phyloP scores from a whole-genome alignment of 306 rosid species.

The Lathyrus aphaca region DNA sequence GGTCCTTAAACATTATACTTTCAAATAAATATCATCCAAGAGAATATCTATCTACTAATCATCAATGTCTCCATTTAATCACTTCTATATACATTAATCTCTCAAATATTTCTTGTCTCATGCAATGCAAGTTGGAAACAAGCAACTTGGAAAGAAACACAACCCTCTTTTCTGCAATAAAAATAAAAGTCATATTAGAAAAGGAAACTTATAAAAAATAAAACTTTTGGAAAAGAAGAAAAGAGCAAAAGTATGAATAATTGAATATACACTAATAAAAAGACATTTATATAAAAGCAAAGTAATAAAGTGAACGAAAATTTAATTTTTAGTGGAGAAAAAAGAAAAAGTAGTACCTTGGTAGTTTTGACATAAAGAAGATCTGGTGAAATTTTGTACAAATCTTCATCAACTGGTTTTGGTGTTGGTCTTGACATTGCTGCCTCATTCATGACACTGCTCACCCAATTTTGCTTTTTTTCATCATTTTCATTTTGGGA shows the following conservation, averaged over 20 bases:
- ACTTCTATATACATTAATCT: constrained; percentile 46
- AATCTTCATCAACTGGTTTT: constrained; percentile 81
- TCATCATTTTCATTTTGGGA: constrained; percentile 54
- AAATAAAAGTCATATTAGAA: constrained; percentile 15
- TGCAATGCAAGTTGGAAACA: constrained; percentile 56
- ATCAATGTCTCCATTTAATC: constrained; percentile 12
- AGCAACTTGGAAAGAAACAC: constrained; percentile 71
- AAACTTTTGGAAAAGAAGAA: constrained; percentile 34
- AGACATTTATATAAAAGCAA: constrained; percentile 27
- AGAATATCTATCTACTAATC: constrained; percentile 24
- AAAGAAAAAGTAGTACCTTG: constrained; percentile 55
- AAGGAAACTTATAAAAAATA: constrained; percentile 4
- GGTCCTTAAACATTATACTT: constrained; percentile 18
- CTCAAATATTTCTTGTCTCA: constrained; percentile 45
- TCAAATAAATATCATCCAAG: constrained; percentile 34
- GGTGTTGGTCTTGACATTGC: constrained; percentile 53
- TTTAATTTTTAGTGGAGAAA: constrained; percentile 22
- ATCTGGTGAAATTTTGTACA: constrained; percentile 78
- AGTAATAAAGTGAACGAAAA: constrained; percentile 12
- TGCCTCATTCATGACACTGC: constrained; percentile 38
- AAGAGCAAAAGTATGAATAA: constrained; percentile 28
- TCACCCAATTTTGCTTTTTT: constrained; percentile 59
- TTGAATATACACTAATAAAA: constrained; percentile 8
- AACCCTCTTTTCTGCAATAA: constrained; percentile 75
- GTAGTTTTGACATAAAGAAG: constrained; percentile 63